These are phyloP conservation scores for Penicillium parvum DNA, from an alignment of 495 filamentous ascomycete species.

Conservation along the genomic window DNA sequence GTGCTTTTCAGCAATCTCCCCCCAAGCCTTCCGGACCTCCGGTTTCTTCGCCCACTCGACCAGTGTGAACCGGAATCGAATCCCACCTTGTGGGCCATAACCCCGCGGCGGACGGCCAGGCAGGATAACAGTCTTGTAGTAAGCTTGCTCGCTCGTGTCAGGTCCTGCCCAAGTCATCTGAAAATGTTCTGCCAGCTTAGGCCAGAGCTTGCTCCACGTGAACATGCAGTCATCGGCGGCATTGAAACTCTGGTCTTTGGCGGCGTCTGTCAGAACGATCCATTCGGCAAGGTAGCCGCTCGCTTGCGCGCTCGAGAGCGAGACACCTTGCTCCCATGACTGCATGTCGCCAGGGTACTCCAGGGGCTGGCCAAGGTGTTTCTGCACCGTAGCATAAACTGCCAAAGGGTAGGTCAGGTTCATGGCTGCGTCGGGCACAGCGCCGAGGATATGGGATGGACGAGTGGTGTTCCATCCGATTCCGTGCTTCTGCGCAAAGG, in stretches of 20 bases:
- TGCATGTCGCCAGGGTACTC: constrained; percentile 38
- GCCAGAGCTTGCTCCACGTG: constrained; percentile 44
- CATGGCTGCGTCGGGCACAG: constrained; percentile 47
- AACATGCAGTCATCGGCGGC: constrained; percentile 38
- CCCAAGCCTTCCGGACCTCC: constrained; percentile 45
- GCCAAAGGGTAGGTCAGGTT: constrained; percentile 46
- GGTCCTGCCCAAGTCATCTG: constrained; percentile 26
- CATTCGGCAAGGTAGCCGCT: constrained; percentile 50
- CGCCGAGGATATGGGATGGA: constrained; percentile 47
- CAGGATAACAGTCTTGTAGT: constrained; percentile 18
- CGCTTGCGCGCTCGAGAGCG: constrained; percentile 35
- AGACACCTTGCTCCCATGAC: constrained; percentile 39
- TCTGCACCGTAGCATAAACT: constrained; percentile 44
- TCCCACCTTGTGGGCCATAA: constrained; percentile 32
- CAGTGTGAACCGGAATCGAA: constrained; percentile 35
- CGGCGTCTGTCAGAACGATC: constrained; percentile 35
- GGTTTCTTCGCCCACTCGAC: constrained; percentile 40
- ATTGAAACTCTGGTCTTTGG: constrained; percentile 44
- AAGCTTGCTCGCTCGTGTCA: constrained; percentile 16
- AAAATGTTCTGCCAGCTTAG: constrained; percentile 41
- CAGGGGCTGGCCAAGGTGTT: constrained; percentile 30
- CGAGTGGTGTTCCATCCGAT: constrained; percentile 36
- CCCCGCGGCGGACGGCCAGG: constrained; percentile 27
- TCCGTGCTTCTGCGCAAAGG: constrained; percentile 12
- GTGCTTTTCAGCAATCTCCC: constrained; percentile 15